These are phyloP conservation scores for Przewalskia tangutica DNA, from an alignment of 257 asterid genomes.

Conservation along the genomic window DNA sequence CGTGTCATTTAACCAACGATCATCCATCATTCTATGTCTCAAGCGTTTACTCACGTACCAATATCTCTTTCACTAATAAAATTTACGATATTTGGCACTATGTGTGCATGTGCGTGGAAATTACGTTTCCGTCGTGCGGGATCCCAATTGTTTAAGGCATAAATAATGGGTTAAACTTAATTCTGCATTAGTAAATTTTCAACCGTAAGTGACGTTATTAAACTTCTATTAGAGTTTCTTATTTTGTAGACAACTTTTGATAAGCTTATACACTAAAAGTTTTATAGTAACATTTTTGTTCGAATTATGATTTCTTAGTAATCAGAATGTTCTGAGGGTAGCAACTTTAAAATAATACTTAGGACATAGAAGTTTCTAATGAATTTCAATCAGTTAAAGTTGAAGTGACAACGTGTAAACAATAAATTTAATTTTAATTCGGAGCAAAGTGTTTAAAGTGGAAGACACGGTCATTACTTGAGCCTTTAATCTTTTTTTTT, in stretches of 20 bases:
- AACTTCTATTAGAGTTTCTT: background rate
- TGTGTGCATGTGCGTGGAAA: too few species aligned
- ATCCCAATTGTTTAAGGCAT: too few species aligned
- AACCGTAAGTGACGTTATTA: too few species aligned
- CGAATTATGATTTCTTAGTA: background rate
- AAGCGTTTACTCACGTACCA: too few species aligned
- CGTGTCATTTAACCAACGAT: too few species aligned
- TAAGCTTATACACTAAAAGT: background rate
- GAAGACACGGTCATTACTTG: conserved; percentile 2
- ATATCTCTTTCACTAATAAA: too few species aligned
- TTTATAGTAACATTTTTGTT: background rate
- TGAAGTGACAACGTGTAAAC: background rate
- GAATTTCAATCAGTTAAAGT: background rate
- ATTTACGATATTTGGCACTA: too few species aligned
- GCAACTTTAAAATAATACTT: background rate
- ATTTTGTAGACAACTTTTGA: background rate
- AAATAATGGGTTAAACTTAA: too few species aligned
- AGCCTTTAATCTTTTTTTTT: background rate
- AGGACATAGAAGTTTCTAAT: background rate
- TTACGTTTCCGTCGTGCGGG: too few species aligned
- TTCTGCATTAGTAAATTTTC: too few species aligned
- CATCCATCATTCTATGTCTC: too few species aligned
- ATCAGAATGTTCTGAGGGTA: background rate
- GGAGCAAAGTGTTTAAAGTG: background rate
- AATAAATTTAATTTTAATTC: background rate